phyloP scores from a whole-genome alignment of 192 early-diverging fungal species.

The Jimgerdemannia lactiflua region DNA sequence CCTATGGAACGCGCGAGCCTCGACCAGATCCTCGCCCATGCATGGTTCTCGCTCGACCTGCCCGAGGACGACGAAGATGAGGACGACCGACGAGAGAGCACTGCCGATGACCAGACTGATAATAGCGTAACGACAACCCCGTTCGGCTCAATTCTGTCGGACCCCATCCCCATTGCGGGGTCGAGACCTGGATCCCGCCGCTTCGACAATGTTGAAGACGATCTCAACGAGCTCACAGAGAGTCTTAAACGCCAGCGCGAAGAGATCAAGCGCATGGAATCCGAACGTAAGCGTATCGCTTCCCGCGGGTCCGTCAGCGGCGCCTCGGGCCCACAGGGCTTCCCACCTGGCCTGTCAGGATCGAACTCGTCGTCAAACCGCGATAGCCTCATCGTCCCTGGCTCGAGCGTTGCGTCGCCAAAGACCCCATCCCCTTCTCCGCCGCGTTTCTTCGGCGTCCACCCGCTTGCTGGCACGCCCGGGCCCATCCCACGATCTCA shows the following conservation, averaged over 20 bases:
- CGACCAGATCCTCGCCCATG: conserved; percentile 62
- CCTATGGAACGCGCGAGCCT: conserved; percentile 61
- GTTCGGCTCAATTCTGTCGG: conserved; percentile 18
- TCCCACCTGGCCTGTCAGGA: neutral
- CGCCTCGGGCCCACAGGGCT: conserved; percentile 3
- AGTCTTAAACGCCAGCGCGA: conserved; percentile 1
- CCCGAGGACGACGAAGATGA: conserved; percentile 28
- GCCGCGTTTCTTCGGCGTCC: conserved; percentile 14
- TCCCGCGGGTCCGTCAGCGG: conserved; percentile 1
- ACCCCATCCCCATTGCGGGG: conserved; percentile 26
- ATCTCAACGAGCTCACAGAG: neutral
- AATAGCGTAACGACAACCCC: conserved; percentile 27
- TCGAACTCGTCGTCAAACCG: neutral
- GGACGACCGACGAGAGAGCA: conserved; percentile 21
- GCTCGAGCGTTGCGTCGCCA: neutral
- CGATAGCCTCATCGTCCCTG: conserved; percentile 4
- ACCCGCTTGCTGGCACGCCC: conserved; percentile 25
- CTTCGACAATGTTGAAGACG: conserved; percentile 10
- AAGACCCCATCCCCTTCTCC: conserved; percentile 6
- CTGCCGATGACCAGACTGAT: conserved; percentile 3
- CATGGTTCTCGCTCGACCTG: conserved; percentile 41
- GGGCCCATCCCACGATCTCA: too few species aligned
- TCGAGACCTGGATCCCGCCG: conserved; percentile 19
- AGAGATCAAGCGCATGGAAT: conserved; percentile 5
- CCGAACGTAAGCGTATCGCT: conserved; percentile 9